Conservation (phyloP, 2,329 filamentous ascomycete genomes). For the Aspergillus puulaauensis region DNA sequence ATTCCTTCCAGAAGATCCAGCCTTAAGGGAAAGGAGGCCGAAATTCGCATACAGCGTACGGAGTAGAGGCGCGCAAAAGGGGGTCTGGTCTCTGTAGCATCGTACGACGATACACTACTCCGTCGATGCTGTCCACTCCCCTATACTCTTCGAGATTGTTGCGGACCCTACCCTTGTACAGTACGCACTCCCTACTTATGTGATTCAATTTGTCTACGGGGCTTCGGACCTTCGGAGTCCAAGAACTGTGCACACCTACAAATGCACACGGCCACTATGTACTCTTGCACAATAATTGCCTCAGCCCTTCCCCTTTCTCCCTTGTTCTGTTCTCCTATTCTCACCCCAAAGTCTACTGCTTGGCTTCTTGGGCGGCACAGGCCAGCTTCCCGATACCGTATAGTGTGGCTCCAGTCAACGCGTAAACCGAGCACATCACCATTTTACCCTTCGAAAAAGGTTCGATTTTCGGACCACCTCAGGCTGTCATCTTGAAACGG, state of each 20-base stretch:
- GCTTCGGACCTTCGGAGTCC: neutral
- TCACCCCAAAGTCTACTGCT: neutral
- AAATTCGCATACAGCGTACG: neutral
- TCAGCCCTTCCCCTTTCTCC: conserved; percentile 1
- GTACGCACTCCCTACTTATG: no score
- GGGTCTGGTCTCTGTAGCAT: neutral
- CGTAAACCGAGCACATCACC: conserved; percentile 9
- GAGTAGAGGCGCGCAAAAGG: neutral
- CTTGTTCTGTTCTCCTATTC: conserved; percentile 14
- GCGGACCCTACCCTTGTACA: no score
- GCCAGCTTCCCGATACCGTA: conserved; percentile 10
- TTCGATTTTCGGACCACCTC: conserved; percentile 4
- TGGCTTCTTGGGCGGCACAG: conserved; percentile 4
- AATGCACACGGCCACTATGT: neutral
- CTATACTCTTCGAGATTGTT: neutral
- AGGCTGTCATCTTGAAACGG: conserved; percentile 8
- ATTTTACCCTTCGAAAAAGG: neutral
- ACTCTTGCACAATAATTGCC: neutral
- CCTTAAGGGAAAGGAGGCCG: no score
- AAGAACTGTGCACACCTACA: neutral
- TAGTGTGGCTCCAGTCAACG: conserved; percentile 19
- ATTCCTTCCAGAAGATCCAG: no score
- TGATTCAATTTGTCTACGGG: neutral
- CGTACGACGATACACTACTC: neutral
- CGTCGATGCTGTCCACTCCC: neutral